Evolutionary conservation across 768 basidiomycete species (phyloP).

Genomic region (Daedaleopsis nitida): DNA sequence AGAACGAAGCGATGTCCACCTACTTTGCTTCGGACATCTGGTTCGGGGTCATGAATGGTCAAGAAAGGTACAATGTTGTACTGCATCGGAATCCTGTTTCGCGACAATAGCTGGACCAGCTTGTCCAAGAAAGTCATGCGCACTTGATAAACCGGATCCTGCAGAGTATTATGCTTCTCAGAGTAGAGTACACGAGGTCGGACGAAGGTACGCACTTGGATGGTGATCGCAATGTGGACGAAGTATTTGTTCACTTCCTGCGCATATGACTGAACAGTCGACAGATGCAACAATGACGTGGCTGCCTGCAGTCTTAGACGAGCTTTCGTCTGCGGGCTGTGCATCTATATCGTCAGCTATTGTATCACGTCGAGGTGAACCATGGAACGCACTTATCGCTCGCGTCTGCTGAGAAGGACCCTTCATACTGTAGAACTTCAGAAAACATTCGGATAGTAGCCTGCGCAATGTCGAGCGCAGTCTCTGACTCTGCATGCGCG

Average conservation of each 20-base stretch:
- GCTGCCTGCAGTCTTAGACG: constrained; percentile 86
- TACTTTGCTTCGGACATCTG: constrained; percentile 72
- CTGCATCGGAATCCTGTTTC: constrained; percentile 63
- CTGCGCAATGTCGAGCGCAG: constrained; percentile 64
- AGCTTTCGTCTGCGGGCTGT: constrained; percentile 63
- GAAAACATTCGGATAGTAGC: constrained; percentile 80
- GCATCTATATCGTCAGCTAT: background rate
- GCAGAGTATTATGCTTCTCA: constrained; percentile 29
- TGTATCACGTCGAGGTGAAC: too few relatives aligned
- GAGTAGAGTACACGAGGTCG: background rate
- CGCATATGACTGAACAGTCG: constrained; percentile 58
- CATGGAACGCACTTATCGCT: constrained; percentile 47
- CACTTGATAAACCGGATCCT: constrained; percentile 91
- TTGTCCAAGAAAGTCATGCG: constrained; percentile 79
- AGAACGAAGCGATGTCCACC: constrained; percentile 20
- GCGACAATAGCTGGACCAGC: constrained; percentile 61
- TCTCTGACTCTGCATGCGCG: constrained; percentile 58
- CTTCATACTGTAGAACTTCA: constrained; percentile 68
- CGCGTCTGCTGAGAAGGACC: constrained; percentile 60
- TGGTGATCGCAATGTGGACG: constrained; percentile 64
- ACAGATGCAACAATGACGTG: constrained; percentile 76
- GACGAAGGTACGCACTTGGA: constrained; percentile 58
- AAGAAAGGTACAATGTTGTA: constrained; percentile 89
- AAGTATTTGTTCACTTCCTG: constrained; percentile 62
- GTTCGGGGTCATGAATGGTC: constrained; percentile 88